phyloP scores from a whole-genome alignment of 208 protist species.

The Angomonas ambiguus region DNA sequence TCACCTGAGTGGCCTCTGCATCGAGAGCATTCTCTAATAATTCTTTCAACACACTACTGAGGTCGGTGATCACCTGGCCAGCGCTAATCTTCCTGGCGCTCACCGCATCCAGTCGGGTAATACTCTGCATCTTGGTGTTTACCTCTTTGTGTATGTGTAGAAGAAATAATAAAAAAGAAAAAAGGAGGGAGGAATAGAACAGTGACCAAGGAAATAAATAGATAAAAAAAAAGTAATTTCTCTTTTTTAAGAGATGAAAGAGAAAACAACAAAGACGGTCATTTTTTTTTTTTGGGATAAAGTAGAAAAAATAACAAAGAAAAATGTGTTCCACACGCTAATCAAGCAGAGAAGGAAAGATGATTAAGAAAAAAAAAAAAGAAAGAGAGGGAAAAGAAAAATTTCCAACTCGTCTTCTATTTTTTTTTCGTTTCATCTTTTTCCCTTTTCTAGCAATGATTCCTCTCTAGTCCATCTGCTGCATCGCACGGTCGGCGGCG shows the following conservation, averaged over 20 bases:
- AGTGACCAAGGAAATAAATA: slow-evolving; percentile 3
- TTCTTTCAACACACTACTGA: slow-evolving; percentile 84
- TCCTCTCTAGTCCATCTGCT: slow-evolving; percentile 89
- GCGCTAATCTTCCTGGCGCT: slow-evolving; percentile 73
- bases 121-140: slow-evolving; percentile 21
- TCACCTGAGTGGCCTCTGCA: slow-evolving; percentile 52
- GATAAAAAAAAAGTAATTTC: slow-evolving; percentile 17
- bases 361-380: background rate
- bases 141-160: background rate
- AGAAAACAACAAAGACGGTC: slow-evolving; percentile 5
- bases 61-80: slow-evolving; percentile 80
- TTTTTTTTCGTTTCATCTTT: background rate
- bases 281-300: background rate
- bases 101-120: slow-evolving; percentile 67
- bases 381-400: no score
- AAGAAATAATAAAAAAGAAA: background rate
- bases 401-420: background rate
- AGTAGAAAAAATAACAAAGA: slow-evolving; percentile 1
- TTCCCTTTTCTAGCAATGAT: background rate
- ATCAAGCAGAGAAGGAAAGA: background rate
- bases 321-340: background rate
- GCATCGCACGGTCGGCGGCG: slow-evolving; percentile 89
- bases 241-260: slow-evolving; percentile 16
- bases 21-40: slow-evolving; percentile 87
- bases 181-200: background rate